Base-by-base conservation (phyloP, 495 filamentous ascomycete genomes). In the Neurospora sp. region DNA sequence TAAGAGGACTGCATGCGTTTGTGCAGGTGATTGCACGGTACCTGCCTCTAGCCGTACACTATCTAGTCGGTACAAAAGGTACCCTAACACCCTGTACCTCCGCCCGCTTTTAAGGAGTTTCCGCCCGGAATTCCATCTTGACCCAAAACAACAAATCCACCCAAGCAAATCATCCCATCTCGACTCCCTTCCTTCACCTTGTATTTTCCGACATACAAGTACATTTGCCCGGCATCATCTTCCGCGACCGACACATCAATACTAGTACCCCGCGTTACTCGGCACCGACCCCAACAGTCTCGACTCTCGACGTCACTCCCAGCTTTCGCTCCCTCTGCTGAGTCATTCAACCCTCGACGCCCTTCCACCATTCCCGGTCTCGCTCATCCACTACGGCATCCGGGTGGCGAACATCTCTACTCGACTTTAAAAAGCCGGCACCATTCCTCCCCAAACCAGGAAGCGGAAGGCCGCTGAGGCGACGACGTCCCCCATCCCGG, bases 401-500 rank as follows among this genome's bases (percentile, higher is more conserved):
- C 39, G 61, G 73, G 72, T 74, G 65, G 71, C 73, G 72, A 73
- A 47, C 3, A 69, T 35, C 45, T 73, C 40, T 74, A 42, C 31
- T 69, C 45, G 45, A 69, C 69, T 16, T 18, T 35, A 44, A 69
- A 41, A 76, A 76, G 78, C 80, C 84, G 86, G 81, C 86, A 88
- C 80, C 74, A 88, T 88, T 87, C 85, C 87, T 84, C 86, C 87
- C 78, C 81, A 78, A 74, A 92, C 90, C 81, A 90, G 90, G 81
- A 98, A 98, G 87, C 90, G 94, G 83, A 97, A 96, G 88, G 93
- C 93, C 88, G 88, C 88, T 85, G 91, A 94, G 87, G 89, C 88
- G 87, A 87, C 87, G 81, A 83, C 84, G 82, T 80, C 81, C 77
- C 82, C 83, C 75, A 77, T 79, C 71, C 69, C 77, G 53, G 53